phyloP scores from a whole-genome alignment of 139 green algal genomes.

The Zygnema cylindricum region DNA sequence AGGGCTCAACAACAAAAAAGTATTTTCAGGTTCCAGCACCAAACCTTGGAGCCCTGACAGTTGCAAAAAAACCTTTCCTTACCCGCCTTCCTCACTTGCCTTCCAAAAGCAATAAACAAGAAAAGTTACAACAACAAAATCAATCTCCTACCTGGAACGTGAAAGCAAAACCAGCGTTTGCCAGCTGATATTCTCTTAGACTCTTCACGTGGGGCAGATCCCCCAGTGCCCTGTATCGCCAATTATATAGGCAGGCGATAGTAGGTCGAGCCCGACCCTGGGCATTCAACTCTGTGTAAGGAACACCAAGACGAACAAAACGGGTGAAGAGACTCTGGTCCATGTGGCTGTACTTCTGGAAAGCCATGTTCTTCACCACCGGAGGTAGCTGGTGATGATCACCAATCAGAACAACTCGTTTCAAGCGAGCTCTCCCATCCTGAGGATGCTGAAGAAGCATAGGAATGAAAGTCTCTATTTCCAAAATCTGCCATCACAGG shows the following conservation, averaged over 20 bases:
- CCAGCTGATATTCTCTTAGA: conserved; percentile 52
- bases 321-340: conserved; percentile 95
- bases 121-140: conserved; percentile 88
- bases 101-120: too few relatives aligned
- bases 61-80: too few relatives aligned
- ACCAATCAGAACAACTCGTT: conserved; percentile 89
- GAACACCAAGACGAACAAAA: conserved; percentile 93
- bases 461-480: conserved; percentile 99
- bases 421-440: conserved; percentile 73
- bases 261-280: conserved; percentile 84
- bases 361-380: conserved; percentile 96
- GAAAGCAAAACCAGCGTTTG: conserved; percentile 89
- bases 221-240: conserved; percentile 87
- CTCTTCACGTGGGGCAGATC: conserved; percentile 82
- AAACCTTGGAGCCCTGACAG: too few relatives aligned
- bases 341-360: conserved; percentile 90
- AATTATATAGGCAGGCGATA: conserved; percentile 95
- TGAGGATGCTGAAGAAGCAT: conserved; percentile 75
- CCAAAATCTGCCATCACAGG: conserved; percentile 74
- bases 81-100: too few relatives aligned
- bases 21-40: too few relatives aligned
- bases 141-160: conserved; percentile 66
- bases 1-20: too few relatives aligned
- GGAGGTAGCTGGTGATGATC: conserved; percentile 98
- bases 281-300: conserved; percentile 92